Percentiles rank a stretch among this genome's conserved stretches.
Evolutionary conservation across 441 rosid species (phyloP).

Genomic region (Sinapis alba): DNA sequence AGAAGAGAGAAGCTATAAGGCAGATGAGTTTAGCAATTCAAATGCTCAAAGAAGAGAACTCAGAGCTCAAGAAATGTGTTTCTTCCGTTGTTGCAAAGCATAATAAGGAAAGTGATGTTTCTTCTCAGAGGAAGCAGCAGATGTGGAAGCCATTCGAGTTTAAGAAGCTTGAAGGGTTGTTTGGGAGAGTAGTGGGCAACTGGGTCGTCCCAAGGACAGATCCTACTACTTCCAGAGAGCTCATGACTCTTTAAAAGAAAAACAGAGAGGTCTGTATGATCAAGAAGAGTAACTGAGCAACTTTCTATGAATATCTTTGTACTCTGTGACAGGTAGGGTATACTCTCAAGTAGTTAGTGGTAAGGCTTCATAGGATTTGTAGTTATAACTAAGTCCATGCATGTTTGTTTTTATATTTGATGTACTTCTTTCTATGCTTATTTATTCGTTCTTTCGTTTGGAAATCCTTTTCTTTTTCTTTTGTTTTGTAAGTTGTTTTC

Average conservation of each 20-base stretch:
- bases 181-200: slow-evolving; percentile 27
- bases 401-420: slow-evolving; percentile 2
- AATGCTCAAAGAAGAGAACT: slow-evolving; percentile 41
- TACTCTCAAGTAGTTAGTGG: slow-evolving; percentile 16
- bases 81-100: not conserved
- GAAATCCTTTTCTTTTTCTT: slow-evolving; percentile 2
- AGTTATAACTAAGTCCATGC: slow-evolving; percentile 6
- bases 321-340: slow-evolving; percentile 21
- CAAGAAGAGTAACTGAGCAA: not conserved
- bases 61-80: slow-evolving; percentile 35
- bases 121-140: slow-evolving; percentile 27
- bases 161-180: slow-evolving; percentile 28
- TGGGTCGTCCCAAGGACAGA: slow-evolving; percentile 25
- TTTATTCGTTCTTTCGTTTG: slow-evolving; percentile 4
- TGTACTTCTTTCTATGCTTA: not conserved
- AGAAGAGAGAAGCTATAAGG: slow-evolving; percentile 62
- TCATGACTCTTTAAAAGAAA: slow-evolving; percentile 3
- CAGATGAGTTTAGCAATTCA: slow-evolving; percentile 41
- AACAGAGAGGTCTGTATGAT: slow-evolving; percentile 2
- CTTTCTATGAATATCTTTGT: slow-evolving; percentile 15
- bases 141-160: slow-evolving; percentile 37
- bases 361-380: slow-evolving; percentile 15
- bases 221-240: slow-evolving; percentile 28
- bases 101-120: slow-evolving; percentile 19
- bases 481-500: not conserved